Conservation (phyloP, 1,284 basidiomycete genomes). For the Prillingera fragicola region DNA sequence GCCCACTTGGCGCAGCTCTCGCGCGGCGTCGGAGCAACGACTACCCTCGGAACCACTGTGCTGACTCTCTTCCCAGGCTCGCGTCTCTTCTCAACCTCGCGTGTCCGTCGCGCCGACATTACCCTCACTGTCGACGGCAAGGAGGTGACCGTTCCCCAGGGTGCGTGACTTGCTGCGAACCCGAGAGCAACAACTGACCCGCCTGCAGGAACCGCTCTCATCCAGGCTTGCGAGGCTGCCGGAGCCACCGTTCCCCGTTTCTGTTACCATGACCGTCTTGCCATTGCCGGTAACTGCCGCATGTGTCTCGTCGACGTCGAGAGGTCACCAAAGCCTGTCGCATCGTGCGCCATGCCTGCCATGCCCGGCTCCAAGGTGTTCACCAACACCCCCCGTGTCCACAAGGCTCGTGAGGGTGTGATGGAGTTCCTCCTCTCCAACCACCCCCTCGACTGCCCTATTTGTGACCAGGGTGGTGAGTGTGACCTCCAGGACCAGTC, state of each 20-base stretch:
- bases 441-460: slow-evolving; percentile 96
- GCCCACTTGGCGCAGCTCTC: neutral
- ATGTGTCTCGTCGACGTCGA: slow-evolving; percentile 95
- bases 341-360: slow-evolving; percentile 83
- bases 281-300: slow-evolving; percentile 92
- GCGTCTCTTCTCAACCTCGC: slow-evolving; percentile 40
- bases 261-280: slow-evolving; percentile 56
- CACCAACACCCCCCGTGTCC: slow-evolving; percentile 90
- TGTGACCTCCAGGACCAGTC: slow-evolving; percentile 99
- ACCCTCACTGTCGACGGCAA: slow-evolving; percentile 88
- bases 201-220: slow-evolving; percentile 77
- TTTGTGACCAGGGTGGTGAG: slow-evolving; percentile 97
- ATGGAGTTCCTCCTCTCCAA: slow-evolving; percentile 99
- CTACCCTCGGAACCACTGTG: neutral
- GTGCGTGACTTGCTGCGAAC: slow-evolving; percentile 49
- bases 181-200: slow-evolving; percentile 5
- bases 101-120: slow-evolving; percentile 63
- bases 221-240: slow-evolving; percentile 72
- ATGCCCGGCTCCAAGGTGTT: slow-evolving; percentile 95
- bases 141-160: slow-evolving; percentile 87
- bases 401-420: slow-evolving; percentile 87
- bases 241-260: slow-evolving; percentile 39
- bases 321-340: slow-evolving; percentile 85
- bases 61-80: slow-evolving; percentile 19
- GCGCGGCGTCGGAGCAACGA: neutral